phyloP scores from a whole-genome alignment of 2,329 filamentous ascomycete genomes.

The Diplodia sapinea region DNA sequence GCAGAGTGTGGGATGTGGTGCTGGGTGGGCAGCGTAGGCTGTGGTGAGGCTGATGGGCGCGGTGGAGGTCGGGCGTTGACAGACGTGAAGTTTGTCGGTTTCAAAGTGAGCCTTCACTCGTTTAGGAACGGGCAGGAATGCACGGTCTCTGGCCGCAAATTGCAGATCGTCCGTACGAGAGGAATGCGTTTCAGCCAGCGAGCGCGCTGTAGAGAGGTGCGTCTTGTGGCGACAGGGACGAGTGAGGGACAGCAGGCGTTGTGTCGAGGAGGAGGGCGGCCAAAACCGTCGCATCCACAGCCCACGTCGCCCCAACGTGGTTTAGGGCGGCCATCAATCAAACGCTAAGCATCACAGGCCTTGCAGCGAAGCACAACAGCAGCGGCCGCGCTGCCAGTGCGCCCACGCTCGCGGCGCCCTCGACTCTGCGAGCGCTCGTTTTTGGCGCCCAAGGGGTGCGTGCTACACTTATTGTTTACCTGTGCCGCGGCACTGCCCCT shows the following conservation, averaged over 20 bases:
- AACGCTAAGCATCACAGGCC: constrained; percentile 29
- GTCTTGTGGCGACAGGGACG: constrained; percentile 16
- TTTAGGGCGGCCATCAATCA: constrained; percentile 25
- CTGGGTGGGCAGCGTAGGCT: constrained; percentile 14
- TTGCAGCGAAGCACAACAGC: constrained; percentile 15
- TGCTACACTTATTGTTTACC: constrained; percentile 15
- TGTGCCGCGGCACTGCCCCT: constrained; percentile 21
- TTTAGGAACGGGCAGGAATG: constrained; percentile 35
- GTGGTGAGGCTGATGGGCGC: constrained; percentile 32
- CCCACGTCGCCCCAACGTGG: constrained; percentile 29
- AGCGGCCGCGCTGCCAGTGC: constrained; percentile 10
- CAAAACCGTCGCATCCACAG: constrained; percentile 29
- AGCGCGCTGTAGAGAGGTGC: constrained; percentile 24
- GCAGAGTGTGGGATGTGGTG: constrained; percentile 11
- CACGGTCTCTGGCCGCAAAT: constrained; percentile 31
- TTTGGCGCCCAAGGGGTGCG: constrained; percentile 24
- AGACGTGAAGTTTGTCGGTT: constrained; percentile 34
- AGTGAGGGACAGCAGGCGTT: constrained; percentile 22
- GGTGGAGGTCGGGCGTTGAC: constrained; percentile 33
- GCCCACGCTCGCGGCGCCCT: constrained; percentile 23
- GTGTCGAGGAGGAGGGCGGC: constrained; percentile 29
- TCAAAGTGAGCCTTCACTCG: constrained; percentile 35
- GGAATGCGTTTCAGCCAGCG: constrained; percentile 31
- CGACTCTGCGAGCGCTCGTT: constrained; percentile 2
- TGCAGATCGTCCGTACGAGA: constrained; percentile 31